A percentile compares a stretch with the other conserved stretches of the same genome.
These are phyloP conservation scores for Candida sp. DNA, from an alignment of 1,139 yeast genomes.

Conservation along the genomic window DNA sequence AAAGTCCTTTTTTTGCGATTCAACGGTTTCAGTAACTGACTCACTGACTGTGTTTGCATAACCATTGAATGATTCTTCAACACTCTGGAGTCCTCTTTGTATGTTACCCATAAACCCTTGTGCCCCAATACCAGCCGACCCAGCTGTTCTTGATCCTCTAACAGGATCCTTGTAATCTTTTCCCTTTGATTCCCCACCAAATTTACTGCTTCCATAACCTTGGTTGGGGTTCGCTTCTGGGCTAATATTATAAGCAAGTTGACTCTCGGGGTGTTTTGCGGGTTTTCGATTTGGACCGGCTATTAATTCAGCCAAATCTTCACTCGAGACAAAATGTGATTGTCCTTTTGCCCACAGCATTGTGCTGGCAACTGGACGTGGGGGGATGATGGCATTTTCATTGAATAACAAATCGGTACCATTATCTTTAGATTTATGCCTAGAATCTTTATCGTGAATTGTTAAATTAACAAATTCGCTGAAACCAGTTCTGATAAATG, in stretches of 20 bases:
- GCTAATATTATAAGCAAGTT: constrained; percentile 52
- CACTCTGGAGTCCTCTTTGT: constrained; percentile 49
- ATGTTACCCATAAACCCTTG: constrained; percentile 45
- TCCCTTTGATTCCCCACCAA: constrained; percentile 13
- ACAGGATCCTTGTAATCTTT: constrained; percentile 50
- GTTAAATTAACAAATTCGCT: constrained; percentile 47
- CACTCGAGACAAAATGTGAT: constrained; percentile 51
- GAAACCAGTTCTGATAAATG: constrained; percentile 55
- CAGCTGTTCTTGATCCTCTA: constrained; percentile 17
- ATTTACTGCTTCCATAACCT: constrained; percentile 23
- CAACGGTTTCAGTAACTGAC: constrained; percentile 49
- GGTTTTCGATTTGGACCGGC: constrained; percentile 60
- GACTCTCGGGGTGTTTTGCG: constrained; percentile 53
- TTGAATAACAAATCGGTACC: constrained; percentile 55
- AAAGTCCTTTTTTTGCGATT: constrained; percentile 47
- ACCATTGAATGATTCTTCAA: constrained; percentile 56
- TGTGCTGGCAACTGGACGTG: constrained; percentile 77
- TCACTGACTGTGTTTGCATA: constrained; percentile 57
- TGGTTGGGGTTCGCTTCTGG: constrained; percentile 43
- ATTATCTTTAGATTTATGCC: constrained; percentile 19
- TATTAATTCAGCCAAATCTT: constrained; percentile 56
- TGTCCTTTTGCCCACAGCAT: constrained; percentile 86
- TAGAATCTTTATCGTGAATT: constrained; percentile 39
- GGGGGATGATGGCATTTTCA: constrained; percentile 61
- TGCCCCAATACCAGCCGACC: constrained; percentile 19